A percentile compares a stretch with the other conserved stretches of the same genome.
phyloP scores from a whole-genome alignment of 192 early-diverging fungal species.

The Coemansia sp. region DNA sequence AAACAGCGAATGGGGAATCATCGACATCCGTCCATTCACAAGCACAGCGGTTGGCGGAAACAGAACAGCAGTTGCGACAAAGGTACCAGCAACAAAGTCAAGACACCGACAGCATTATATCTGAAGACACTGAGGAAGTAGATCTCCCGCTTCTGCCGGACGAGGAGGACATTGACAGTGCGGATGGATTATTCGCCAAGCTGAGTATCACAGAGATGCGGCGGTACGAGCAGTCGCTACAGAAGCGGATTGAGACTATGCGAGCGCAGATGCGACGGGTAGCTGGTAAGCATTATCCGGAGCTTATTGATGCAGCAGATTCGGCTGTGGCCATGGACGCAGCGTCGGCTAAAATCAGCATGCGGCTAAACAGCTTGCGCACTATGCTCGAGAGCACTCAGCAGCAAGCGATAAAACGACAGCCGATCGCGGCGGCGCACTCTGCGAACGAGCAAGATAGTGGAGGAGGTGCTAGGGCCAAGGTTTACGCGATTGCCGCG shows the following conservation, averaged over 20 bases:
- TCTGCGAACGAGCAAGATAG: background rate
- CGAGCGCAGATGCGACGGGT: conserved; percentile 38
- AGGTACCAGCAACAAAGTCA: background rate
- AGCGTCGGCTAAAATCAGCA: conserved; percentile 19
- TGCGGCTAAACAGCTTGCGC: conserved; percentile 13
- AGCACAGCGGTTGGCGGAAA: background rate
- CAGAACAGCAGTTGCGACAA: background rate
- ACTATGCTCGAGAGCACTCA: conserved; percentile 18
- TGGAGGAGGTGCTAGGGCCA: background rate
- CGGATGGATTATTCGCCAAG: conserved; percentile 23
- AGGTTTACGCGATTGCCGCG: conserved; percentile 40
- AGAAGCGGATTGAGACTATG: conserved; percentile 25
- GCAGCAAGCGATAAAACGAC: background rate
- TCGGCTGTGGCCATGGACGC: conserved; percentile 41
- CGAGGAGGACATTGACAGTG: conserved; percentile 14
- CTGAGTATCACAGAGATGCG: conserved; percentile 45
- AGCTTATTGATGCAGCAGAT: conserved; percentile 49
- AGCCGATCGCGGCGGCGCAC: background rate
- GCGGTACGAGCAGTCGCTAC: conserved; percentile 28
- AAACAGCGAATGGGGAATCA: background rate
- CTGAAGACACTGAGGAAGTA: background rate
- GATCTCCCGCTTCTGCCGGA: background rate
- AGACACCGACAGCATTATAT: background rate
- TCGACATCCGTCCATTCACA: background rate
- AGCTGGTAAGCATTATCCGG: conserved; percentile 39